These are phyloP conservation scores for Vinca minor DNA, from an alignment of 257 asterid genomes.

Conservation along the genomic window DNA sequence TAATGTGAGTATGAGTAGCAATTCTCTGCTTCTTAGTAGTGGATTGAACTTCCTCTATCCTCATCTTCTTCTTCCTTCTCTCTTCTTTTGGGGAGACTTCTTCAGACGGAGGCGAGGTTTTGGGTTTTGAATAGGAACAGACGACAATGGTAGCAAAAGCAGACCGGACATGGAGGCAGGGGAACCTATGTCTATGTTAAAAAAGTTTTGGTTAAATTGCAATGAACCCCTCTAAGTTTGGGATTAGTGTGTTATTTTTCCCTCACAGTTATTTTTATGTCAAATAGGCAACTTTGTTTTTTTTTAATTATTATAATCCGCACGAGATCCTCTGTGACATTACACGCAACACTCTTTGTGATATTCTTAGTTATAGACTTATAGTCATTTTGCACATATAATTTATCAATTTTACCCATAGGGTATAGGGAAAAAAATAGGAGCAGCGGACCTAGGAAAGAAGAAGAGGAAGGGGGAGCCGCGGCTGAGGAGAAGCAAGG, in stretches of 20 bases:
- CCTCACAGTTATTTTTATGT: too few relatives aligned
- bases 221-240: not conserved
- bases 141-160: not conserved
- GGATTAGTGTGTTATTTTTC: not conserved
- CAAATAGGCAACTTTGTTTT: too few relatives aligned
- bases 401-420: too few relatives aligned
- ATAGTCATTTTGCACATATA: too few relatives aligned
- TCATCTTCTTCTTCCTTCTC: constrained; percentile 19
- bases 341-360: too few relatives aligned
- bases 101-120: constrained; percentile 17
- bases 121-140: not conserved
- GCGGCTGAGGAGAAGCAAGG: too few relatives aligned
- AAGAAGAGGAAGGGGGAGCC: too few relatives aligned
- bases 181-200: not conserved
- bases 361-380: too few relatives aligned
- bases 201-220: not conserved
- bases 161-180: not conserved
- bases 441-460: too few relatives aligned
- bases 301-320: too few relatives aligned
- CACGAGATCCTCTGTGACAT: too few relatives aligned
- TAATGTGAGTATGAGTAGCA: constrained; percentile 48
- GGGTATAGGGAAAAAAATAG: too few relatives aligned
- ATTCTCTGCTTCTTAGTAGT: constrained; percentile 40
- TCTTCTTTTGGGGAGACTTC: not conserved
- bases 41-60: constrained; percentile 48